phyloP scores from a whole-genome alignment of 2,329 filamentous ascomycete species.

The Harringtonia aguacate region DNA sequence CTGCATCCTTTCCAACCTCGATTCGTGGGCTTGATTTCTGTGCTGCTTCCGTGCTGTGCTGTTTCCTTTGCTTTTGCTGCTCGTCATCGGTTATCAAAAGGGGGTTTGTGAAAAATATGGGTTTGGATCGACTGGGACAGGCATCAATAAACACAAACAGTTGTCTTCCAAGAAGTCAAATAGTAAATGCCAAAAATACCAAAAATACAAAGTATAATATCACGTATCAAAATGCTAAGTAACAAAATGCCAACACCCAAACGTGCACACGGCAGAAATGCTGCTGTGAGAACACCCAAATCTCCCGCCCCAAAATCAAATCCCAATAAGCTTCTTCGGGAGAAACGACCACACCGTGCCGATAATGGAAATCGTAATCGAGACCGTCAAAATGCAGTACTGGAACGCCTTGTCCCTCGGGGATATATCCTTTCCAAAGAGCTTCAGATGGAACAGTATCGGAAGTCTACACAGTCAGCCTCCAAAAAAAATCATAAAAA shows the following conservation, averaged over 20 bases:
- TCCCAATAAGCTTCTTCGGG: constrained; percentile 63
- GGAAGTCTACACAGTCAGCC: constrained; percentile 45
- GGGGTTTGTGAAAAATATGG: not conserved
- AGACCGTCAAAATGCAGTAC: constrained; percentile 59
- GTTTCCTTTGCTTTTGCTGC: not conserved
- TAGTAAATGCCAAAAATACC: not conserved
- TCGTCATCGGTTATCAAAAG: not conserved
- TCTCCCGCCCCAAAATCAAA: constrained; percentile 33
- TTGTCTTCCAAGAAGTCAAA: not conserved
- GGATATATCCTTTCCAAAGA: constrained; percentile 67
- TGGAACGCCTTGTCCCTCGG: constrained; percentile 52
- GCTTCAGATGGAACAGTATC: constrained; percentile 77
- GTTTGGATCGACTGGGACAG: too few species aligned
- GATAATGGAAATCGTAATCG: constrained; percentile 57
- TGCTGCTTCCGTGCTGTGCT: too few species aligned
- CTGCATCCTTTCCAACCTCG: constrained; percentile 52
- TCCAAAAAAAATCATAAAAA: too few species aligned
- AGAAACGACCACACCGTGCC: constrained; percentile 85
- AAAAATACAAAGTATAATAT: not conserved
- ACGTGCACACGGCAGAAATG: too few species aligned
- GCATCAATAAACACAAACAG: too few species aligned
- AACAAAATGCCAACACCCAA: not conserved
- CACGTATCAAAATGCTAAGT: not conserved
- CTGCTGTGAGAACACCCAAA: too few species aligned
- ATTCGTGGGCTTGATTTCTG: constrained; percentile 25